Evolutionary conservation across 2,329 filamentous ascomycete genomes (phyloP), one percentile per base, ranked within the genome.

Genomic region (Neopestalotiopsis rosae): DNA sequence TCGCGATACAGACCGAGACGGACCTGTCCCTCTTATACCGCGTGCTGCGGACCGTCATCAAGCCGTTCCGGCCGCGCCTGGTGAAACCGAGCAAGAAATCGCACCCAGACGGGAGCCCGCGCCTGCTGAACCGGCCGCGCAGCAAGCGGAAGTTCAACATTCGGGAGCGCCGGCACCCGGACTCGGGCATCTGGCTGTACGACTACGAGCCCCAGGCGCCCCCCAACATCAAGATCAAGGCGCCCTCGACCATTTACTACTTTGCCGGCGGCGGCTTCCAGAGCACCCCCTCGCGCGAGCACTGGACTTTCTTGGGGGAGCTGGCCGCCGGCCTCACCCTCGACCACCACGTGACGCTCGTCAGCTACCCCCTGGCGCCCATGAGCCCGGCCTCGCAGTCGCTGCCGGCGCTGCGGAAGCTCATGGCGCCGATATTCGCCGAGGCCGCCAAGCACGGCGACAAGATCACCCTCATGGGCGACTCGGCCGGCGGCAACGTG

Each of bases 201-300:
- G 70, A 72, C 49, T 72, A 72, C 61, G 49, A 69, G 52, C 58
- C 68, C 3, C 56, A 64, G 6, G 32, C 66, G 13, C 34, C 49
- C 10, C 30, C 52, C 17, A 66, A 14, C 40, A 57, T 49, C 52
- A 49, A 52, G 42, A 67, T 59, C 83, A 77, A 32, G 7, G 38
- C 10, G 6, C 49, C 10, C 4, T 63, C 3, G 66, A 71, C 17
- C 2, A 75, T 90, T 30, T 84, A 87, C 69, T 90, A 89, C 69
- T 88, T 88, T 70, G 81, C 81, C 0, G 88, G 88, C 1, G 88
- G 88, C 6, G 86, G 85, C 3, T 90, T 88, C 84, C 85, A 86
- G 69, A 79, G 79, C 71, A 85, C 85, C 0, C 83, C 88, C 0
- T 82, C 80, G 3, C 71, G 76, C 0, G 80, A 87, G 62, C 88